Conservation (phyloP, 257 asterid species). For the Ilex asprella region DNA sequence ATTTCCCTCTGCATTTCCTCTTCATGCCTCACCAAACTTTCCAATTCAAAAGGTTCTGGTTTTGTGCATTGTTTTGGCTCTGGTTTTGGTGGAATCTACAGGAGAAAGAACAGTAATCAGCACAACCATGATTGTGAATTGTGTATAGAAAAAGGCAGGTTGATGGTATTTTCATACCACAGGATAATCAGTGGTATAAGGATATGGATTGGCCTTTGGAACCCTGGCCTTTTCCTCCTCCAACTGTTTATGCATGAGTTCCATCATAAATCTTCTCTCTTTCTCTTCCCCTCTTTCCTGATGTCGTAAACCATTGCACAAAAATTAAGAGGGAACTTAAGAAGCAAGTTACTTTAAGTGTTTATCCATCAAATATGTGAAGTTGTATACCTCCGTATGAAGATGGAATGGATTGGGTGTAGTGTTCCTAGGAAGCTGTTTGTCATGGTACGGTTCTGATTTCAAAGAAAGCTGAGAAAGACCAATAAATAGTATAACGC, state of each 20-base stretch:
- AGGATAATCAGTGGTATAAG: constrained; percentile 94
- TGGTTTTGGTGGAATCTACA: constrained; percentile 88
- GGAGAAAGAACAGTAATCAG: not conserved
- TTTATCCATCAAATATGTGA: too few species aligned
- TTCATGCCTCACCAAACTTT: constrained; percentile 79
- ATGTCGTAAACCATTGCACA: constrained; percentile 5
- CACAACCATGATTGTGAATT: not conserved
- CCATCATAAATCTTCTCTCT: constrained; percentile 52
- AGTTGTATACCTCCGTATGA: constrained; percentile 60
- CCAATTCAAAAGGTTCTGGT: constrained; percentile 85
- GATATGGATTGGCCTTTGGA: constrained; percentile 87
- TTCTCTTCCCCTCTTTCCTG: constrained; percentile 95
- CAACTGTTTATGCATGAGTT: constrained; percentile 57
- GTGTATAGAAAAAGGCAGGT: too few species aligned
- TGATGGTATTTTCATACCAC: constrained; percentile 38
- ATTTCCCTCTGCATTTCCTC: constrained; percentile 80
- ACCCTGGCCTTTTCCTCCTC: constrained; percentile 81
- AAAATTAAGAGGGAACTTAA: not conserved
- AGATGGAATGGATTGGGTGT: constrained; percentile 83
- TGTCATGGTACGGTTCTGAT: constrained; percentile 62
- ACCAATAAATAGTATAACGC: constrained; percentile 1
- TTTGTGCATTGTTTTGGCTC: constrained; percentile 86
- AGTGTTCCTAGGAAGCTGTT: constrained; percentile 57
- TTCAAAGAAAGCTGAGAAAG: constrained; percentile 60
- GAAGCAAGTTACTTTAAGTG: not conserved